These are phyloP conservation scores for Camellia granthamiana DNA, from an alignment of 148 eudicot genomes.

Conservation along the genomic window DNA sequence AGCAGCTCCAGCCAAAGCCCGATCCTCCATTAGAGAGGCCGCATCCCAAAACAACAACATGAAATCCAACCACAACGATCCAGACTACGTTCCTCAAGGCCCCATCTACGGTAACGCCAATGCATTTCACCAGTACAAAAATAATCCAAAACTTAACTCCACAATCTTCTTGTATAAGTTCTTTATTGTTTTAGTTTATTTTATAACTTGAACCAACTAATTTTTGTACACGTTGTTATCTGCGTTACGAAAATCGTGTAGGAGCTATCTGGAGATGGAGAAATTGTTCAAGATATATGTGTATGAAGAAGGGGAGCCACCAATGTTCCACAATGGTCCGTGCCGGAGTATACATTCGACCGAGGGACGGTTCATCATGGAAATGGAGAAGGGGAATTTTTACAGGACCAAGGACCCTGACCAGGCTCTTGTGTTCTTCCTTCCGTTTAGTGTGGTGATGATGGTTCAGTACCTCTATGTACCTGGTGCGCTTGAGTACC, in stretches of 20 bases:
- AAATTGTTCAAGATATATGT: slow-evolving; percentile 52
- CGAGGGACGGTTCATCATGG: slow-evolving; percentile 59
- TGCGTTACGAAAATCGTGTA: neutral
- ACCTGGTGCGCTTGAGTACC: slow-evolving; percentile 26
- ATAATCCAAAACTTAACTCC: neutral
- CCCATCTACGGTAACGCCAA: slow-evolving; percentile 38
- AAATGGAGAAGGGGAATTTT: slow-evolving; percentile 42
- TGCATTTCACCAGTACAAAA: slow-evolving; percentile 38
- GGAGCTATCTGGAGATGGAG: slow-evolving; percentile 73
- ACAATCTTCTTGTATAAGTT: no score
- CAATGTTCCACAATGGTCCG: slow-evolving; percentile 50
- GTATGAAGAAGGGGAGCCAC: slow-evolving; percentile 62
- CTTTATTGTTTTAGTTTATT: no score
- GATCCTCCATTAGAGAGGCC: slow-evolving; percentile 31
- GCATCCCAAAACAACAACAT: slow-evolving; percentile 22
- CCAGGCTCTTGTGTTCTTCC: slow-evolving; percentile 33
- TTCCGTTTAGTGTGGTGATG: slow-evolving; percentile 44
- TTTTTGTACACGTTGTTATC: neutral
- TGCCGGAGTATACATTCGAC: slow-evolving; percentile 43
- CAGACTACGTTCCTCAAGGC: slow-evolving; percentile 40
- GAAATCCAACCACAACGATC: slow-evolving; percentile 25
- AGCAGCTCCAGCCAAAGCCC: slow-evolving; percentile 30
- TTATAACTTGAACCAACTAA: no score
- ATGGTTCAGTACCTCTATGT: slow-evolving; percentile 38
- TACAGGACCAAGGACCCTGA: slow-evolving; percentile 31